These are phyloP conservation scores for Ogataea nakhonphanomensis DNA, from an alignment of 805 yeast genomes.

Conservation along the genomic window DNA sequence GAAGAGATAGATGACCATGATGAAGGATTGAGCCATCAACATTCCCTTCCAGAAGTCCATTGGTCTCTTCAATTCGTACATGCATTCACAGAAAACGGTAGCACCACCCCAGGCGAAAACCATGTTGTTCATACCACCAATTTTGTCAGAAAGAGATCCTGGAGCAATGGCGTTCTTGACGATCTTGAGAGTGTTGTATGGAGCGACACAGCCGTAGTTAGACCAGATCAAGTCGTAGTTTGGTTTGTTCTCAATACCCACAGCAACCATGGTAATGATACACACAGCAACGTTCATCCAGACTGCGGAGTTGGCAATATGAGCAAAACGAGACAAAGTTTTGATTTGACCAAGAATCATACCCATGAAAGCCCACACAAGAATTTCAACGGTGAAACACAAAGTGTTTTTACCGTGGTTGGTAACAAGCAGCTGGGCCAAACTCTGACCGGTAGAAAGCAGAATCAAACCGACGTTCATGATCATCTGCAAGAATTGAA, in stretches of 20 bases:
- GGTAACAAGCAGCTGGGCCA: constrained; percentile 36
- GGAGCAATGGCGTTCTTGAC: constrained; percentile 24
- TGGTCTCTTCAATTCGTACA: constrained; percentile 48
- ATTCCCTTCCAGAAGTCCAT: constrained; percentile 48
- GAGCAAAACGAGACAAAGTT: constrained; percentile 38
- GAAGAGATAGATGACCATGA: constrained; percentile 38
- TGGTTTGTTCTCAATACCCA: constrained; percentile 35
- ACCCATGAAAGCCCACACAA: constrained; percentile 43
- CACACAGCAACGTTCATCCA: constrained; percentile 45
- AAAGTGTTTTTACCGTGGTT: constrained; percentile 25
- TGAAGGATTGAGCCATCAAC: constrained; percentile 40
- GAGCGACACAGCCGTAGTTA: constrained; percentile 21
- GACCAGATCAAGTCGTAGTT: constrained; percentile 28
- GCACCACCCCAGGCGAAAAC: constrained; percentile 51
- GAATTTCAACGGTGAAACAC: constrained; percentile 40
- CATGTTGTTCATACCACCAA: constrained; percentile 40
- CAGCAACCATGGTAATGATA: constrained; percentile 40
- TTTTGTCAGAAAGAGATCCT: constrained; percentile 28
- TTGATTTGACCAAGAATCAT: constrained; percentile 44
- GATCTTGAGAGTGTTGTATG: constrained; percentile 15
- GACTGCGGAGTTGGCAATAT: constrained; percentile 42
- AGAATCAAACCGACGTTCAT: constrained; percentile 42
- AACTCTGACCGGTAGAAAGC: constrained; percentile 40
- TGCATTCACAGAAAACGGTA: constrained; percentile 42
- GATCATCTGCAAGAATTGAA: constrained; percentile 42